Evolutionary conservation across 2,329 filamentous ascomycete genomes (phyloP).

Genomic region (Tolypocladium amazonense): DNA sequence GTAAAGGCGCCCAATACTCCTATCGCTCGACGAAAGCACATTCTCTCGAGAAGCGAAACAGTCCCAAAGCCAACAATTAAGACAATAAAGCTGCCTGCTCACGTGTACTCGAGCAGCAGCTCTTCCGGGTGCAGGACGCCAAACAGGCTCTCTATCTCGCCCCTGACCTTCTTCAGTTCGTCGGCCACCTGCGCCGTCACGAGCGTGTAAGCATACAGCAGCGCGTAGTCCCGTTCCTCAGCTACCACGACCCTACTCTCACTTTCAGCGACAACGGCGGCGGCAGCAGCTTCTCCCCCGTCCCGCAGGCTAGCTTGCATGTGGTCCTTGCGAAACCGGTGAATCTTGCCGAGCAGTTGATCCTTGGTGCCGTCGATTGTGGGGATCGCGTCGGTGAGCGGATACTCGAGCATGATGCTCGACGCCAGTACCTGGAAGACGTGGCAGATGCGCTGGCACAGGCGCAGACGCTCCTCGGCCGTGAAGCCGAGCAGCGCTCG

Average conservation of each 20-base stretch:
- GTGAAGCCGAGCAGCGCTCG: slow-evolving; percentile 72
- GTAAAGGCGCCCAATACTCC: neutral
- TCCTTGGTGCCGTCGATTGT: slow-evolving; percentile 74
- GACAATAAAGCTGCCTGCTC: neutral
- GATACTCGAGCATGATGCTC: slow-evolving; percentile 89
- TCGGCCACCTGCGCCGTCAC: slow-evolving; percentile 57
- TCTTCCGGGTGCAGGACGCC: slow-evolving; percentile 52
- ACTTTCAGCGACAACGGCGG: slow-evolving; percentile 4
- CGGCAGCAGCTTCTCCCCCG: neutral
- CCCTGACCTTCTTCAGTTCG: slow-evolving; percentile 49
- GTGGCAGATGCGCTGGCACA: slow-evolving; percentile 87
- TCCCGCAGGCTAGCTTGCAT: slow-evolving; percentile 20
- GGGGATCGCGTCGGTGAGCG: slow-evolving; percentile 79
- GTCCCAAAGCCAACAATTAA: neutral
- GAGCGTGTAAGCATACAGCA: slow-evolving; percentile 82
- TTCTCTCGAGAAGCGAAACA: neutral
- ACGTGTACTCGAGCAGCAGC: slow-evolving; percentile 39
- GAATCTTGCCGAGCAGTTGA: slow-evolving; percentile 74
- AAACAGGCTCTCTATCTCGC: slow-evolving; percentile 52
- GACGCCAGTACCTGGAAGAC: slow-evolving; percentile 78
- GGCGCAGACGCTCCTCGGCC: slow-evolving; percentile 61
- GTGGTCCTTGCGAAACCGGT: slow-evolving; percentile 69
- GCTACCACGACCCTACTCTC: slow-evolving; percentile 24
- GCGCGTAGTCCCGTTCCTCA: slow-evolving; percentile 74
- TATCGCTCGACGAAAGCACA: neutral